Evolutionary conservation across 1,284 basidiomycete species (phyloP), one percentile per base, ranked within the genome.

Genomic region (Athelia psychrophila): DNA sequence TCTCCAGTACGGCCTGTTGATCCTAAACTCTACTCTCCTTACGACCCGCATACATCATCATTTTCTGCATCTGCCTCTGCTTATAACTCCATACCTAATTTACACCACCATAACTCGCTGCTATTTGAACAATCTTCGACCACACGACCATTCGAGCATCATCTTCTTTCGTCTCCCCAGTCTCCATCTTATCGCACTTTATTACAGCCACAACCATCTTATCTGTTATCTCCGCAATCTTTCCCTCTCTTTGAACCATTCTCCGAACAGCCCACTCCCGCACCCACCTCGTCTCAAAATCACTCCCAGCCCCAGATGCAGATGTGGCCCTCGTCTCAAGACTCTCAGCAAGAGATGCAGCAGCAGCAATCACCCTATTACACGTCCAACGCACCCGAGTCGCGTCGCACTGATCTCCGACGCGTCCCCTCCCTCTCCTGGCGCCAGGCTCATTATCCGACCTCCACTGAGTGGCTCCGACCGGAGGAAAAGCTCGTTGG

Each of bases 1-100:
- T 87, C 86, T 12, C 86, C 84, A 24, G 78, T 78, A 50, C 78
- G 79, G 58, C 59, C 75, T 25, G 81, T 83, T 58, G 81, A 85
- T 55, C 62, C 74, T 49, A 84, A 83, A 62, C 60, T 79, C 48
- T 73, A 76, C 55, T 67, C 74, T 36, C 68, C 75, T 18, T 81
- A 79, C 58, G 83, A 84, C 38, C 16, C 38, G 20, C 38, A 42
- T 42, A 18, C 38, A 18, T 22, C 16, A 6, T 42, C 38, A 22
- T 22, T 42, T 42, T 42, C 38, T 42, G n/a, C 38, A 8, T 42
- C 38, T 22, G 20, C n/a, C 6, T 42, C 38, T 22, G 20, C n/a
- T 22, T 42, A 42, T 22, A 42, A 6, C n/a, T 42, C 38, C 16
- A 42, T 42, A 18, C 38, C 38, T 18, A 42, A 42, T 42, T 5